phyloP scores from a whole-genome alignment of 495 filamentous ascomycete species.

The Chlorociboria aeruginascens region DNA sequence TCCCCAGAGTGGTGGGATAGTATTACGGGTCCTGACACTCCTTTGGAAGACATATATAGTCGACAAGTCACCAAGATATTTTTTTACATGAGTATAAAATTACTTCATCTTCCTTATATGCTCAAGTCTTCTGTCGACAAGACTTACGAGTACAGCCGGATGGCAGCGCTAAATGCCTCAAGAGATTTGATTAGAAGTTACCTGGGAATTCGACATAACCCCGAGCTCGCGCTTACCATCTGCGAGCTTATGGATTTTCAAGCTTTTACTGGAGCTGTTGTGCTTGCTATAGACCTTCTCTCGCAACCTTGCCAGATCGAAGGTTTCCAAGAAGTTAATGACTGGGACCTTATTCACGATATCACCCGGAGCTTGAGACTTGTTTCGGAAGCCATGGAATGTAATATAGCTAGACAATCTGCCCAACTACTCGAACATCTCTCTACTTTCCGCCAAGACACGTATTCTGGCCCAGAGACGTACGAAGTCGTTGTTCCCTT shows the following conservation, averaged over 20 bases:
- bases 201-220: conserved; percentile 27
- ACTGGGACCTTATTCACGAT: conserved; percentile 33
- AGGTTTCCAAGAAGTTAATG: conserved; percentile 27
- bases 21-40: neutral
- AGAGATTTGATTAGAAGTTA: conserved; percentile 34
- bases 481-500: conserved; percentile 33
- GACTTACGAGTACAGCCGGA: conserved; percentile 28
- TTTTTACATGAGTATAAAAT: conserved; percentile 30
- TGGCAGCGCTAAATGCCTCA: conserved; percentile 34
- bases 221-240: conserved; percentile 23
- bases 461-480: neutral
- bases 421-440: conserved; percentile 32
- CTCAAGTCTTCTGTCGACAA: conserved; percentile 32
- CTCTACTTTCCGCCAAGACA: conserved; percentile 7
- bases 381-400: conserved; percentile 28
- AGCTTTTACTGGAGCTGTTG: conserved; percentile 38
- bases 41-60: neutral
- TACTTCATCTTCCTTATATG: conserved; percentile 45
- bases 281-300: conserved; percentile 36
- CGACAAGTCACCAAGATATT: conserved; percentile 18
- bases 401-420: conserved; percentile 36
- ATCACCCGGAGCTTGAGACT: conserved; percentile 29
- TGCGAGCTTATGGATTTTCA: conserved; percentile 45
- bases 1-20: neutral
- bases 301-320: conserved; percentile 10